A percentile compares a stretch with the other conserved stretches of the same genome.
These are phyloP conservation scores for Pseudisothecium myosuroides DNA, from an alignment of 225 moss, liverwort and hornwort genomes.

Conservation along the genomic window DNA sequence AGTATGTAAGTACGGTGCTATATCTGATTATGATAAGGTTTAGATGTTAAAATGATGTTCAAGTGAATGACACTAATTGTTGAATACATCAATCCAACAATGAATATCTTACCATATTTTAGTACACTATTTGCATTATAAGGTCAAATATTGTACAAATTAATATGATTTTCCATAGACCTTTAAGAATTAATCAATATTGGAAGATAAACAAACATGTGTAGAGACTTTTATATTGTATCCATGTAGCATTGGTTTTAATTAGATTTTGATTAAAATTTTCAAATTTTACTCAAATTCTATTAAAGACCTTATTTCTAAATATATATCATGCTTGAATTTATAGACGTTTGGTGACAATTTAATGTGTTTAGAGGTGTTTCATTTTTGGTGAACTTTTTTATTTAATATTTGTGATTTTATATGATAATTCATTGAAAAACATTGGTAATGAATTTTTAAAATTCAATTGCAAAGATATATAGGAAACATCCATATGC, in stretches of 20 bases:
- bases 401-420: background rate
- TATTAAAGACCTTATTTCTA: background rate
- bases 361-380: too few species aligned
- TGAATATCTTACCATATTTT: background rate
- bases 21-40: background rate
- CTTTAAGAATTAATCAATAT: background rate
- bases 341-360: background rate
- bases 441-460: too few species aligned
- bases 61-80: background rate
- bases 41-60: background rate
- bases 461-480: too few species aligned
- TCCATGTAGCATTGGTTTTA: background rate
- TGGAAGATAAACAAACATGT: background rate
- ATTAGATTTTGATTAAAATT: too few species aligned
- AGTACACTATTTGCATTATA: background rate
- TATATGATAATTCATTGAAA: too few species aligned
- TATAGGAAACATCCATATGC: too few species aligned
- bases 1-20: rapidly evolving
- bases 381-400: background rate
- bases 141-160: background rate
- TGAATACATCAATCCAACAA: background rate
- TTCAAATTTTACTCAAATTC: background rate
- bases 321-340: background rate
- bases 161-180: background rate
- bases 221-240: background rate